Percentiles rank a stretch among this genome's conserved stretches.
phyloP scores from a whole-genome alignment of 1,284 basidiomycete species.

The Melampsora americana region DNA sequence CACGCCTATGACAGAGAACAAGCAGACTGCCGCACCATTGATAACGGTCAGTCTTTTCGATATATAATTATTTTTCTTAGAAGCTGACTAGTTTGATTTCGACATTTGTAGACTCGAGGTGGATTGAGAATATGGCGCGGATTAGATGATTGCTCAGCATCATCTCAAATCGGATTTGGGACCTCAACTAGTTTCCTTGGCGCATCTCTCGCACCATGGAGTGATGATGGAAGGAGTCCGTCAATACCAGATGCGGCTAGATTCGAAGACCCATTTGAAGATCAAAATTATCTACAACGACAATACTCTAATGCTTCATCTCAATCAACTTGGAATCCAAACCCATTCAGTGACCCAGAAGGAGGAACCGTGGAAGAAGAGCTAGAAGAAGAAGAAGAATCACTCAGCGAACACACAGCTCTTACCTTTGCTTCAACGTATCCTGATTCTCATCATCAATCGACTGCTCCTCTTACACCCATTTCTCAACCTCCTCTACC shows the following conservation, averaged over 20 bases:
- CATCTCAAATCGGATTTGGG: conserved; percentile 24
- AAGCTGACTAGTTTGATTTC: not conserved
- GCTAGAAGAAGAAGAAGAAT: not conserved
- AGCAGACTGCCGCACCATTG: conserved; percentile 7
- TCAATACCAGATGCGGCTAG: conserved; percentile 13
- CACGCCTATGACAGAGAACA: conserved; percentile 10
- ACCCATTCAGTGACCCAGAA: conserved; percentile 29
- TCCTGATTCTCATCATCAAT: conserved; percentile 1
- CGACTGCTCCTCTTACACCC: conserved; percentile 5
- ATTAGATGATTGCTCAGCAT: conserved; percentile 18
- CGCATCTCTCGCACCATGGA: conserved; percentile 38
- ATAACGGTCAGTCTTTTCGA: conserved; percentile 21
- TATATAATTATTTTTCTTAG: not conserved
- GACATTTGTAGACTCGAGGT: conserved; percentile 23
- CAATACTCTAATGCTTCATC: not conserved
- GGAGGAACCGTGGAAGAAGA: conserved; percentile 6
- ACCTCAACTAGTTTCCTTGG: conserved; percentile 40
- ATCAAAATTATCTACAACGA: not conserved
- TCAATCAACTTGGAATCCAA: not conserved
- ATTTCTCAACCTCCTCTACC: not conserved
- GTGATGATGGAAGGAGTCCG: conserved; percentile 36
- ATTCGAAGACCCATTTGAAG: conserved; percentile 4
- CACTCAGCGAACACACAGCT: not conserved
- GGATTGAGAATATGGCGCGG: conserved; percentile 39
- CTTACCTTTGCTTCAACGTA: not conserved